phyloP scores from a whole-genome alignment of 768 basidiomycete genomes.

The Auricularia sp. region DNA sequence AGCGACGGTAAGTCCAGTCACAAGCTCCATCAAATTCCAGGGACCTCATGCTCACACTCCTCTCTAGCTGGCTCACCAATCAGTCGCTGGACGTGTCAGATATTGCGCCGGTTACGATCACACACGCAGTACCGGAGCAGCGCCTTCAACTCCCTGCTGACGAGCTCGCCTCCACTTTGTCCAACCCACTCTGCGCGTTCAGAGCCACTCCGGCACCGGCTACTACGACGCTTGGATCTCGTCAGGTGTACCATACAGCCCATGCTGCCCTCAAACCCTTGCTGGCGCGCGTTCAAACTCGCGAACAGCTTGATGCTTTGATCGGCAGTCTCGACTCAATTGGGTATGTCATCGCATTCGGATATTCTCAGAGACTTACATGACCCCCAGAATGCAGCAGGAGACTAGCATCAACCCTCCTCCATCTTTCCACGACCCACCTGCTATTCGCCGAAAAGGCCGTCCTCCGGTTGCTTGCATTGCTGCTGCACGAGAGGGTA shows the following conservation, averaged over 20 bases:
- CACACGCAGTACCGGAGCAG: background rate
- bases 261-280: constrained; percentile 18
- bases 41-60: background rate
- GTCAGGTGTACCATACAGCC: constrained; percentile 15
- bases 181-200: constrained; percentile 4
- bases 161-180: background rate
- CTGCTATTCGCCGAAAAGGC: background rate
- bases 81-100: background rate
- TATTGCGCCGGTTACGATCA: background rate
- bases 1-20: constrained; percentile 12
- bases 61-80: background rate
- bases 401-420: background rate
- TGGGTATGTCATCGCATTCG: background rate
- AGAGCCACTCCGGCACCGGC: constrained; percentile 2
- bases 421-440: background rate
- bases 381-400: background rate
- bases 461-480: background rate
- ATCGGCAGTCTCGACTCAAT: background rate
- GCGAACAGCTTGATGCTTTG: constrained; percentile 18
- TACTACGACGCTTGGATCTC: constrained; percentile 18
- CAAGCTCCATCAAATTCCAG: background rate
- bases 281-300: constrained; percentile 15
- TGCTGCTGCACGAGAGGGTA: background rate
- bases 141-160: background rate
- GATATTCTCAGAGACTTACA: background rate